Conservation (phyloP, 495 filamentous ascomycete species). For the Geoglossum glabrum region DNA sequence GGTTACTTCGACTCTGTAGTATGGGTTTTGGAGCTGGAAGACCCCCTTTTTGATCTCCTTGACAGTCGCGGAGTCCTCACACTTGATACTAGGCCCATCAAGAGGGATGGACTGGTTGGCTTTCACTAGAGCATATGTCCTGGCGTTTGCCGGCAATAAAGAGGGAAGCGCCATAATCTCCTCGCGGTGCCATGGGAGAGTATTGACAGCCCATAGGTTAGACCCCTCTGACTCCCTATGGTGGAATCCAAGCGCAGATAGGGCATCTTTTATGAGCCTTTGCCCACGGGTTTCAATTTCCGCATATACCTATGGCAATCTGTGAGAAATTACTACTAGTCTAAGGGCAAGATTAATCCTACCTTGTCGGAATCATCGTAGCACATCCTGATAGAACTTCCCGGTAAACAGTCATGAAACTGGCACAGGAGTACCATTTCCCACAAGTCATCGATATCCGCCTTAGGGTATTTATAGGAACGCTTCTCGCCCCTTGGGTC, state of each 20-base stretch:
- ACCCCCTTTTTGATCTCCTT: conserved; percentile 43
- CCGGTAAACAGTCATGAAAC: conserved; percentile 92
- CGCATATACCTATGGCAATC: conserved; percentile 42
- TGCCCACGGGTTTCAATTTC: conserved; percentile 61
- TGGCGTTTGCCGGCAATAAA: neutral
- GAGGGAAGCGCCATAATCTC: conserved; percentile 31
- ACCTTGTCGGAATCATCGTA: conserved; percentile 80
- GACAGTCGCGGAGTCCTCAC: conserved; percentile 34
- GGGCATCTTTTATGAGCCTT: conserved; percentile 46
- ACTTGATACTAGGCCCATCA: conserved; percentile 22
- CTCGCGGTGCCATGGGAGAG: conserved; percentile 60
- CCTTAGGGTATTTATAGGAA: conserved; percentile 73
- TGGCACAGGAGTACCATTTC: conserved; percentile 71
- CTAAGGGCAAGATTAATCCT: neutral
- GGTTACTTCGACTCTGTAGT: conserved; percentile 49
- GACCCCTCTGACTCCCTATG: conserved; percentile 14
- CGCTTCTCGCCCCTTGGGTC: conserved; percentile 15
- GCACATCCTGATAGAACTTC: conserved; percentile 92
- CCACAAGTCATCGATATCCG: conserved; percentile 85
- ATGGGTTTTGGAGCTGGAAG: conserved; percentile 59
- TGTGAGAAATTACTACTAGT: conserved; percentile 2
- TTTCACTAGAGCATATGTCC: neutral
- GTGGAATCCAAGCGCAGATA: conserved; percentile 42
- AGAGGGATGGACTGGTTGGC: conserved; percentile 8
- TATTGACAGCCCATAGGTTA: conserved; percentile 47